phyloP scores from a whole-genome alignment of 345 rosid species.

The Salix purpurea region DNA sequence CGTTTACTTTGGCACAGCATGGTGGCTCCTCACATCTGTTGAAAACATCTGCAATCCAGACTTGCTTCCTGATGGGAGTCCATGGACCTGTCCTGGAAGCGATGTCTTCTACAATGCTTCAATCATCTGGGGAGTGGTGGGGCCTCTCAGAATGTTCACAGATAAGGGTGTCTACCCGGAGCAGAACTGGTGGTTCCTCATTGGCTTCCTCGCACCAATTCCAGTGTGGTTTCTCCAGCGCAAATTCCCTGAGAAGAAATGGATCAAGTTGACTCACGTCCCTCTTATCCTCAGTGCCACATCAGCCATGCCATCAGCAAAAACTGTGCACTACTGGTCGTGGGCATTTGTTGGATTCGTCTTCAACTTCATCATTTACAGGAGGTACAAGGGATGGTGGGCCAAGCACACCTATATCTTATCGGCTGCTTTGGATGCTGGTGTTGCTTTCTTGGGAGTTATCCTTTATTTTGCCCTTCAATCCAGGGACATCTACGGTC shows the following conservation, averaged over 20 bases:
- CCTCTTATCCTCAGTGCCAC: slow-evolving; percentile 56
- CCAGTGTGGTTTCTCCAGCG: slow-evolving; percentile 55
- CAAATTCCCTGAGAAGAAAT: slow-evolving; percentile 62
- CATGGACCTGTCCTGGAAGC: slow-evolving; percentile 77
- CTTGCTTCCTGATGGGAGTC: slow-evolving; percentile 62
- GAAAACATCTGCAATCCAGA: slow-evolving; percentile 56
- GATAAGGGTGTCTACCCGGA: slow-evolving; percentile 48
- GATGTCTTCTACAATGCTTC: slow-evolving; percentile 84
- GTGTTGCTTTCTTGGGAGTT: slow-evolving; percentile 64
- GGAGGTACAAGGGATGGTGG: slow-evolving; percentile 65
- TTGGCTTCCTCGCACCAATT: slow-evolving; percentile 64
- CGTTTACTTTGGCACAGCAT: slow-evolving; percentile 60
- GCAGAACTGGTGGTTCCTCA: slow-evolving; percentile 77
- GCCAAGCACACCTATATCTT: slow-evolving; percentile 61
- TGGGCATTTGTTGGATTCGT: slow-evolving; percentile 64
- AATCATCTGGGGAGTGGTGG: slow-evolving; percentile 84
- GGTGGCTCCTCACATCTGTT: slow-evolving; percentile 64
- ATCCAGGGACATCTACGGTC: slow-evolving; percentile 43
- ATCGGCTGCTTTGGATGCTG: slow-evolving; percentile 81
- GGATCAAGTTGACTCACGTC: slow-evolving; percentile 52
- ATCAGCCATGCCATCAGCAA: slow-evolving; percentile 53
- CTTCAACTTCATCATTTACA: slow-evolving; percentile 64
- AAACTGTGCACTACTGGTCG: slow-evolving; percentile 51
- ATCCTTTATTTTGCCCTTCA: slow-evolving; percentile 62
- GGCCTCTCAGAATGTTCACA: slow-evolving; percentile 70